Base-by-base conservation (phyloP, 495 filamentous ascomycete species). In the Pyrenula aspistea region DNA sequence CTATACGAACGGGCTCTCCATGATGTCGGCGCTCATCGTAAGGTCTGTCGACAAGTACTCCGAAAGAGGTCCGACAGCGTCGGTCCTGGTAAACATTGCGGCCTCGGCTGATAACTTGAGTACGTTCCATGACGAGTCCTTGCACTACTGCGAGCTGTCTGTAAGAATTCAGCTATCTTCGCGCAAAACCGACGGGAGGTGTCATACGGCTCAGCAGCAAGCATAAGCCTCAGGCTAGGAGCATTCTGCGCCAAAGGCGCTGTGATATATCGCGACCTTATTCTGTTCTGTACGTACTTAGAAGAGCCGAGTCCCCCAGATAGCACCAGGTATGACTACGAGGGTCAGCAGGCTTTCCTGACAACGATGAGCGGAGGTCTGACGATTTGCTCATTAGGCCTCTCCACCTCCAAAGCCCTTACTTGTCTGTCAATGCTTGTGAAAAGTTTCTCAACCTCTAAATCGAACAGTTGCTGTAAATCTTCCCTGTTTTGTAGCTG, bases 91-190 rank as follows among this genome's bases (percentile, higher is more conserved):
- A 71, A 8, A 78, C 72, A 0, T 63, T 57, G 0, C 65, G 65
- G 4, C 66, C 69, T 1, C 68, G 69, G 24, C 73, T 70, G 23
- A 79, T 64, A 25, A 71, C 69, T 54, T 82, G 75, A 15, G 74
- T 67, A n/a, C 78, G 70, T 54, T 82, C 79, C 10, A 78, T 62
- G 2, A 81, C 73, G 20, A 83, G 57, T 12, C 80, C 80, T 53
- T 77, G 73, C 12, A 78, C 75, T 1, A 83, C 80, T 1, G 78
- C 80, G 12, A 83, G 71, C n/a, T n/a, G 55, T 83, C 20, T 12
- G 22, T 53, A 24, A 56, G 21, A 23, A 23, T 24, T 52, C 10
- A 49, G 1, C 12, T 54, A 24, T 22, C 47, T 36, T 19, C 23
- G 24, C 1, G 10, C 19, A n/a, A 20, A 12, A 12, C 20, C 51